phyloP scores from a whole-genome alignment of 2,329 filamentous ascomycete genomes.

The Verticillium tricorpus region DNA sequence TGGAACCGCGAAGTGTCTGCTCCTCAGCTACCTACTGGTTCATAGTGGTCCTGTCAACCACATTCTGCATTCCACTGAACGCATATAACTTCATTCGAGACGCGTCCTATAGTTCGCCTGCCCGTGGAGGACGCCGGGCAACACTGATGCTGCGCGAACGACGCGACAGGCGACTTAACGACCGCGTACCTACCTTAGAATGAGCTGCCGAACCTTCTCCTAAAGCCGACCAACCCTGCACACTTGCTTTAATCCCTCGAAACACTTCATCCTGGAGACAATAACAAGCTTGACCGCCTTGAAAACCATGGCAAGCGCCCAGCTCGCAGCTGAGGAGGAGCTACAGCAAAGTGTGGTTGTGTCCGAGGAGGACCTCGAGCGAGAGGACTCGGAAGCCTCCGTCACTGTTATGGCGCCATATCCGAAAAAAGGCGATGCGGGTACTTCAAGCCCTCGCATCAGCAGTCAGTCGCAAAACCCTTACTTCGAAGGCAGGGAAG shows the following conservation, averaged over 20 bases:
- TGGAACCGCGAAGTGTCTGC: not conserved
- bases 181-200: not conserved
- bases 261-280: not conserved
- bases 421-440: not conserved
- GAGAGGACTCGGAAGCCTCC: conserved; percentile 30
- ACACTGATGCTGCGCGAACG: not conserved
- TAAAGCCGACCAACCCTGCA: not conserved
- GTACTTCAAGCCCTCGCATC: not conserved
- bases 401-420: conserved; percentile 7
- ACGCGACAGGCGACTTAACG: not conserved
- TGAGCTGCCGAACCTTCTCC: not conserved
- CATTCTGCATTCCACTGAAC: not conserved
- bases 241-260: conserved; percentile 7
- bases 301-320: conserved; percentile 41
- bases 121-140: not conserved
- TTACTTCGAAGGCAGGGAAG: conserved; percentile 1
- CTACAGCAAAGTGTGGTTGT: conserved; percentile 51
- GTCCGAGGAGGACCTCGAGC: conserved; percentile 40
- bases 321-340: conserved; percentile 50
- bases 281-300: too few relatives aligned
- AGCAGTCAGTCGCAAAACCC: not conserved
- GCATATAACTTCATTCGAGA: not conserved
- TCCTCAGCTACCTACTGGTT: not conserved
- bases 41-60: too few relatives aligned
- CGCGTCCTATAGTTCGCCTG: not conserved